Conservation (phyloP, 306 rosid genomes). For the Datisca glomerata region DNA sequence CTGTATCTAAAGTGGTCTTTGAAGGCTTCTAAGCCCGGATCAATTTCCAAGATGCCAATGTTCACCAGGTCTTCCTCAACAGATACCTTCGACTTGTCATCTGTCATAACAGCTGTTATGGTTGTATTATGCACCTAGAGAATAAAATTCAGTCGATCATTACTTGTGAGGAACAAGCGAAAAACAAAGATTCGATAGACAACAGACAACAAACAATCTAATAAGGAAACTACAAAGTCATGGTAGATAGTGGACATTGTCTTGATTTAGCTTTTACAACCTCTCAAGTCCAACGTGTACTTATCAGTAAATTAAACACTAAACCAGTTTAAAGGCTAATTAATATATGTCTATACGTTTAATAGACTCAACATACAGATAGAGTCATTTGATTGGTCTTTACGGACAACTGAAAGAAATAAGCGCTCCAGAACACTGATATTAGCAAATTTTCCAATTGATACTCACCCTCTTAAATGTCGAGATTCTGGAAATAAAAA, state of each 20-base stretch:
- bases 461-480: conserved; percentile 28
- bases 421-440: too few relatives aligned
- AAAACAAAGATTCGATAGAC: neutral
- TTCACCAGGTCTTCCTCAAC: conserved; percentile 30
- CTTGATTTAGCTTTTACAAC: too few relatives aligned
- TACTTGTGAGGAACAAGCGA: conserved; percentile 10
- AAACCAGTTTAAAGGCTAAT: too few relatives aligned
- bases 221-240: neutral
- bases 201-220: neutral
- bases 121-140: conserved; percentile 35
- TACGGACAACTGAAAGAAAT: too few relatives aligned
- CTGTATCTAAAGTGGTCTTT: conserved; percentile 67
- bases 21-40: conserved; percentile 39
- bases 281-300: too few relatives aligned
- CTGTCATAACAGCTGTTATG: conserved; percentile 41
- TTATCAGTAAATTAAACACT: too few relatives aligned
- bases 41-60: conserved; percentile 45
- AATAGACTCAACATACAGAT: too few relatives aligned
- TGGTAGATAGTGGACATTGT: too few relatives aligned
- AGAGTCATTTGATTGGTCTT: too few relatives aligned
- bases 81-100: conserved; percentile 31
- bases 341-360: too few relatives aligned
- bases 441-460: too few relatives aligned
- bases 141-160: conserved; percentile 17
- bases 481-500: conserved; percentile 22